A percentile compares a stretch with the other conserved stretches of the same genome.
Conservation (phyloP, 345 rosid genomes). For the Syzygium grande region DNA sequence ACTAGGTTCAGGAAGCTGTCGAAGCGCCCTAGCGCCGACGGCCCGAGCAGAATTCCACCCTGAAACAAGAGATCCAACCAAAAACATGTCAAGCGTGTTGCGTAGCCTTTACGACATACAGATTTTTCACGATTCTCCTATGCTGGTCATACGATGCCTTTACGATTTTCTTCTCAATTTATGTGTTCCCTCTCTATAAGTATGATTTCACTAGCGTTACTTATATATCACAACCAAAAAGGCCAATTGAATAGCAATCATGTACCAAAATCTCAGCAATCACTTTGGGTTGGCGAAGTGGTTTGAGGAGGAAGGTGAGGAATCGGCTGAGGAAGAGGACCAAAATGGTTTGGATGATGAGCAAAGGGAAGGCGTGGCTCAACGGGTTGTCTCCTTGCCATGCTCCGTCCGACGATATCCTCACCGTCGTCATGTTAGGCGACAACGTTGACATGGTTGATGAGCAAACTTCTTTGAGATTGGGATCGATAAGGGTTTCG, state of each 20-base stretch:
- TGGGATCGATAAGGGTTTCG: background rate
- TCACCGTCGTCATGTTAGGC: background rate
- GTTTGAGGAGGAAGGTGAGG: slow-evolving; percentile 74
- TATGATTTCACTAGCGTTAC: background rate
- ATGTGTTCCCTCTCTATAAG: background rate
- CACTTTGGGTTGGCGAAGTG: slow-evolving; percentile 92
- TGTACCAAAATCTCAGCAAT: slow-evolving; percentile 78
- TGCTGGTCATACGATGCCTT: background rate
- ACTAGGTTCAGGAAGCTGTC: slow-evolving; percentile 22
- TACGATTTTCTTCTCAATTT: background rate
- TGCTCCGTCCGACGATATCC: slow-evolving; percentile 65
- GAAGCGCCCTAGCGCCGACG: slow-evolving; percentile 44
- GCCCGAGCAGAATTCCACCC: slow-evolving; percentile 46
- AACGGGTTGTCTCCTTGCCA: slow-evolving; percentile 96
- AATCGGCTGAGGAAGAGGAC: slow-evolving; percentile 54
- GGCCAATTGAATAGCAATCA: background rate
- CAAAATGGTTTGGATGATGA: slow-evolving; percentile 60
- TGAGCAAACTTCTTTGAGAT: background rate
- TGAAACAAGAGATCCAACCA: background rate
- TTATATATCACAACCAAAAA: background rate
- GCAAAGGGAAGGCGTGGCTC: slow-evolving; percentile 66
- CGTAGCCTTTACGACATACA: background rate
- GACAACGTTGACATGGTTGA: background rate
- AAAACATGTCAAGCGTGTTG: background rate
- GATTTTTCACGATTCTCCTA: background rate